These are phyloP conservation scores for Rosa persica DNA, from an alignment of 306 rosid genomes.

Conservation along the genomic window DNA sequence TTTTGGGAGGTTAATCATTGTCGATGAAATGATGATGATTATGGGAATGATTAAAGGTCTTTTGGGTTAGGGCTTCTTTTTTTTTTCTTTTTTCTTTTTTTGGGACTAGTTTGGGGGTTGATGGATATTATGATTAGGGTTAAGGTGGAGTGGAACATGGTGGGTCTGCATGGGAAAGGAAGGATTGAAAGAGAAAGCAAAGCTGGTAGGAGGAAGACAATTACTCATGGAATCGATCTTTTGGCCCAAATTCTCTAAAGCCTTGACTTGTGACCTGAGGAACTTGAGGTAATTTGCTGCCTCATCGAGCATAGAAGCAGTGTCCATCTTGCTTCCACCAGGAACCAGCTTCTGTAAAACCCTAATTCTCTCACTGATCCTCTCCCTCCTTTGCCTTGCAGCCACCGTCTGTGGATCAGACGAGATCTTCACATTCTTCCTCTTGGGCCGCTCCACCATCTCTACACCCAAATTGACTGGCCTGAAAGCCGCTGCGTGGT, in stretches of 20 bases:
- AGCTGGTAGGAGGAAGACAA: conserved; percentile 43
- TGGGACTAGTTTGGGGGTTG: conserved; percentile 27
- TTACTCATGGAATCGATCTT: conserved; percentile 56
- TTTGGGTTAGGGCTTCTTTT: conserved; percentile 15
- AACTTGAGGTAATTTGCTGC: conserved; percentile 95
- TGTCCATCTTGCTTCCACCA: conserved; percentile 98
- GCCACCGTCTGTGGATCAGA: conserved; percentile 96
- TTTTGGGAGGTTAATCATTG: conserved; percentile 44
- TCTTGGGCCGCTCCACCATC: conserved; percentile 61
- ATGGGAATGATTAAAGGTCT: conserved; percentile 40
- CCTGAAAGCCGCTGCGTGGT: conserved; percentile 84
- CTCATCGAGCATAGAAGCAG: conserved; percentile 97
- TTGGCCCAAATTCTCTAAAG: conserved; percentile 69
- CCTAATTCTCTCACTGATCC: conserved; percentile 82
- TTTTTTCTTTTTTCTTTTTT: conserved; percentile 12
- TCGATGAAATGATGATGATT: conserved; percentile 22
- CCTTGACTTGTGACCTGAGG: conserved; percentile 76
- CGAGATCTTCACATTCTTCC: conserved; percentile 87
- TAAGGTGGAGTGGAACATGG: conserved; percentile 37
- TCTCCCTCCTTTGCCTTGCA: conserved; percentile 92
- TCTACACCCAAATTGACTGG: conserved; percentile 83
- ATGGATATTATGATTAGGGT: conserved; percentile 39
- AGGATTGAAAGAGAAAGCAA: conserved; percentile 89
- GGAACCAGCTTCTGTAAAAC: conserved; percentile 88
- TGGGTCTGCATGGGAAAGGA: conserved; percentile 72